Evolutionary conservation across 208 protist species (phyloP).

Genomic region (Trichomonas vaginalis): DNA sequence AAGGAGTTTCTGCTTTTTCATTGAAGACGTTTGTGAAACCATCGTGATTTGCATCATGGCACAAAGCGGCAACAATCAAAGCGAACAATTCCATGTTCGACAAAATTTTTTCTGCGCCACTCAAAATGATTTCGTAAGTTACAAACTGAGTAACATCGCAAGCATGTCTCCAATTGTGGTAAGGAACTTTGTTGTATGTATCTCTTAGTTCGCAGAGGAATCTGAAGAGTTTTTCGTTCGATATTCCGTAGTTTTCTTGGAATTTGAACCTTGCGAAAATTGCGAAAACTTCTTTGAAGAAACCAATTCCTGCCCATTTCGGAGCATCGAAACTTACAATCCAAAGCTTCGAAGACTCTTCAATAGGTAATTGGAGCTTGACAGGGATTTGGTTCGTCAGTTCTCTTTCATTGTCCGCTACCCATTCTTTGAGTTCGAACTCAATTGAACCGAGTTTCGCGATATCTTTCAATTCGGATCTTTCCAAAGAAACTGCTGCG

Average conservation of each 20-base stretch:
- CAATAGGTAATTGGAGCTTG: not conserved
- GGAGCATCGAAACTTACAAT: not conserved
- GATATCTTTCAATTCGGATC: not conserved
- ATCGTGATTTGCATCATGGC: conserved; percentile 85
- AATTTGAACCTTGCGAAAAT: conserved; percentile 24
- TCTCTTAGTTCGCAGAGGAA: conserved; percentile 17
- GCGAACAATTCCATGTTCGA: conserved; percentile 58
- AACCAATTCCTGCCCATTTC: not conserved
- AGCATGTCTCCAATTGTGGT: conserved; percentile 53
- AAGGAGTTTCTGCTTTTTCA: conserved; percentile 58
- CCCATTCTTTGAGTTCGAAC: not conserved
- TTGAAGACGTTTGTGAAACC: conserved; percentile 85
- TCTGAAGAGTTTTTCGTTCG: not conserved
- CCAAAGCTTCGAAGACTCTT: not conserved
- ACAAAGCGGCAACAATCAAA: conserved; percentile 58
- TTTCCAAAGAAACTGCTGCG: not conserved
- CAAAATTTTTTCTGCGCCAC: conserved; percentile 46
- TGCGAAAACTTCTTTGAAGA: not conserved
- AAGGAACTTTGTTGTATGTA: conserved; percentile 40
- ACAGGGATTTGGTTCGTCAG: not conserved
- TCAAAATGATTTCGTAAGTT: conserved; percentile 29
- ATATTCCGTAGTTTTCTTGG: not conserved
- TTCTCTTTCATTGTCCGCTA: not conserved
- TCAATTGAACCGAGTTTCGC: not conserved
- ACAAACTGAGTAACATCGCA: conserved; percentile 50